A percentile compares a stretch with the other conserved stretches of the same genome.
Conservation (phyloP, 2,329 filamentous ascomycete species). For the Epicoccum sorghinum region DNA sequence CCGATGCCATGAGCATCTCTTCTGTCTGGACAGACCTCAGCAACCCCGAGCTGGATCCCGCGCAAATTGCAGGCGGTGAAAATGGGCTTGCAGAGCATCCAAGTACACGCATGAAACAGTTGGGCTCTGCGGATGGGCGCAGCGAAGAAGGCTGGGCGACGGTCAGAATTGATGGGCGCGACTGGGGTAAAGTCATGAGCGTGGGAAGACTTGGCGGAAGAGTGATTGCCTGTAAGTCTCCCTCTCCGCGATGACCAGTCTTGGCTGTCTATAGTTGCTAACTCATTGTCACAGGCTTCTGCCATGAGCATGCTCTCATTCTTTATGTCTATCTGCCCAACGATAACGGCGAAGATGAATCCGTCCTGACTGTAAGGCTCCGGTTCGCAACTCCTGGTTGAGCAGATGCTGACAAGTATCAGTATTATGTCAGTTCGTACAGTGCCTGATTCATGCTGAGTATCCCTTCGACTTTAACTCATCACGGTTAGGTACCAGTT, state of each 20-base stretch:
- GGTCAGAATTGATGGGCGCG: conserved; percentile 88
- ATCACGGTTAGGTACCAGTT: conserved; percentile 16
- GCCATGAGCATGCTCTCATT: conserved; percentile 78
- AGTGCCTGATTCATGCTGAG: conserved; percentile 41
- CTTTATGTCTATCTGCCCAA: conserved; percentile 81
- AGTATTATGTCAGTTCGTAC: conserved; percentile 67
- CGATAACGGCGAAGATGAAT: conserved; percentile 72
- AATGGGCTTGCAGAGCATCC: conserved; percentile 77
- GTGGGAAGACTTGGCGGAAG: conserved; percentile 87
- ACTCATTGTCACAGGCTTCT: conserved; percentile 61
- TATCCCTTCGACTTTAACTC: not conserved
- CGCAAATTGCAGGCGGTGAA: conserved; percentile 70
- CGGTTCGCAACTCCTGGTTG: not conserved
- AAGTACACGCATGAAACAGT: conserved; percentile 73
- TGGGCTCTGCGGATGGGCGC: conserved; percentile 62
- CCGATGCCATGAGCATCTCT: conserved; percentile 83
- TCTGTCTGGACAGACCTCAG: conserved; percentile 84
- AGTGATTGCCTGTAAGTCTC: conserved; percentile 80
- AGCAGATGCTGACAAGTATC: not conserved
- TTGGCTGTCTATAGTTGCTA: not conserved
- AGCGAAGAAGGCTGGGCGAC: conserved; percentile 86
- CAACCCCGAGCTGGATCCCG: conserved; percentile 86
- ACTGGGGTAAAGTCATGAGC: conserved; percentile 94
- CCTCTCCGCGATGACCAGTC: not conserved
- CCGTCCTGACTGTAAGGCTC: conserved; percentile 71